phyloP scores from a whole-genome alignment of 306 rosid genomes.

The Malus orientalis region DNA sequence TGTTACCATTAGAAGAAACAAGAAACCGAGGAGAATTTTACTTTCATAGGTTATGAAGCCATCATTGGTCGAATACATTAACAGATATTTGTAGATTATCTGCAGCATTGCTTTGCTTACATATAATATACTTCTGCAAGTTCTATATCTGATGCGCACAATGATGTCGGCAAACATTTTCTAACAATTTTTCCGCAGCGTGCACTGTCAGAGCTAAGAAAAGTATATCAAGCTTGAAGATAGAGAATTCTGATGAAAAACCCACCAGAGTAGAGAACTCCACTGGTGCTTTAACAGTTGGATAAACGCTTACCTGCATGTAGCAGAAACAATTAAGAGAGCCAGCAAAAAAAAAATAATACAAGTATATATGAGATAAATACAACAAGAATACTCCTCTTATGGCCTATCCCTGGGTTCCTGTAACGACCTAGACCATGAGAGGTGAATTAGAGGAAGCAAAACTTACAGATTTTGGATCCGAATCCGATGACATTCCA shows the following conservation, averaged over 20 bases:
- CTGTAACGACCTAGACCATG: not conserved
- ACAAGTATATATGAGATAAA: not conserved
- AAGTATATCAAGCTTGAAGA: not conserved
- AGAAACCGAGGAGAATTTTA: not conserved
- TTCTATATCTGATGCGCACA: not conserved
- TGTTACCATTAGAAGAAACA: not conserved
- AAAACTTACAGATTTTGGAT: slow-evolving; percentile 81
- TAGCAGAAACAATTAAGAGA: slow-evolving; percentile 15
- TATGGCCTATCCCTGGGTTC: not conserved
- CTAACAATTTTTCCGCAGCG: no score
- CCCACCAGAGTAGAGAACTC: slow-evolving; percentile 80
- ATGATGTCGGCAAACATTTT: not conserved
- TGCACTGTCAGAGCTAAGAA: no score
- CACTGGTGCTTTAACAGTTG: slow-evolving; percentile 83
- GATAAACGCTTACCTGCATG: slow-evolving; percentile 82
- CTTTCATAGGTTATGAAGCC: not conserved
- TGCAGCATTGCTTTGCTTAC: not conserved
- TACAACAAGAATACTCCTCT: not conserved
- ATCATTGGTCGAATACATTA: not conserved
- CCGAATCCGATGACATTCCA: slow-evolving; percentile 61
- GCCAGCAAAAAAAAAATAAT: slow-evolving; percentile 10
- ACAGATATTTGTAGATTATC: not conserved
- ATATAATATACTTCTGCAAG: not conserved
- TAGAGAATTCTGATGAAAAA: not conserved
- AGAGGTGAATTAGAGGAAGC: slow-evolving; percentile 3